Base-by-base conservation (phyloP, 83 land plant genomes). In the Picea engelmannii region DNA sequence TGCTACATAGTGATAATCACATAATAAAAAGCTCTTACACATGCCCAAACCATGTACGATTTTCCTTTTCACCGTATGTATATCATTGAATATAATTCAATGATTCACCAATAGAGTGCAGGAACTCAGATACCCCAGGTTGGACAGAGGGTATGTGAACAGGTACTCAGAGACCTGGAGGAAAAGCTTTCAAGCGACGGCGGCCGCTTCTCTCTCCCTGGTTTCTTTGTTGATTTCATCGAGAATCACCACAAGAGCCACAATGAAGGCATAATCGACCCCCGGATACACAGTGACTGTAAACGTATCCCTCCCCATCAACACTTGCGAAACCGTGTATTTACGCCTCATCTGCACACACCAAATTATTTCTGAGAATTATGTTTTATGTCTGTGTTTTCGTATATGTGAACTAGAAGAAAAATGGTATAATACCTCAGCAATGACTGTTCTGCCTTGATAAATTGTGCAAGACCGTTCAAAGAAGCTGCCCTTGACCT, bases 201-300 rank as follows among this genome's bases (percentile, higher is more conserved):
- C 31, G 31, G 5, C 55, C 71, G 4, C 58, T 81, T 17, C 74
- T 66, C 20, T 60, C 75, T 66, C 84, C 65, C 49, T 62, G 62
- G 17, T 20, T 6, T 82, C 84, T 42, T 60, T 21, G 80, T 83
- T 60, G 20, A 83, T 78, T 74, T 67, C 85, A 69, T 84, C 78
- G 35, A 84, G 65, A 59, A 84, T 49, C 4, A 84, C 79, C 2
- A 84, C 44, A 25, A 84, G 60, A 12, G 87, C 75, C 13, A 73
- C 82, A 38, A 88, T 80, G 55, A 85, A 88, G 1, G 82, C 87
- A 71, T 79, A 81, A 58, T 88, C 87, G 40, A 83, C 74, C 17
- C 79, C 80, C 6, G 90, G 85, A n/a, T 81, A 63, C 17, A 85
- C 81, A 47, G 68, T 66, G 5, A 85, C 80, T 18, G 15, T 69